Evolutionary conservation across 495 filamentous ascomycete genomes (phyloP).

Genomic region (Amphirosellinia nigrospora): DNA sequence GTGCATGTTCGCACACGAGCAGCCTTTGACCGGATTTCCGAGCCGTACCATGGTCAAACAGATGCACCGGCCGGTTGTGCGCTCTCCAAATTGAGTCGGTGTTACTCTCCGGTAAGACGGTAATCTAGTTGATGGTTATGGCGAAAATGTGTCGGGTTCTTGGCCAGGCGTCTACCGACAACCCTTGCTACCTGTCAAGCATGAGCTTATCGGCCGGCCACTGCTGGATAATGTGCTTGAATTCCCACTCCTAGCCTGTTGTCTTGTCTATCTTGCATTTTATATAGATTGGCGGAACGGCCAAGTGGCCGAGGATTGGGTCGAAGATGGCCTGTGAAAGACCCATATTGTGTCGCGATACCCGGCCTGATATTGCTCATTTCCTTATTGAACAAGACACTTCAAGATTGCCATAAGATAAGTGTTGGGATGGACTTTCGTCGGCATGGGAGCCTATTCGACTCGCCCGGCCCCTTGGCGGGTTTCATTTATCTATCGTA

Average conservation of each 20-base stretch:
- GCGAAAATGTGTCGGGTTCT: slow-evolving; percentile 4
- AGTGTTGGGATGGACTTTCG: background rate
- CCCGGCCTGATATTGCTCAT: background rate
- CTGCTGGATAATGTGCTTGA: background rate
- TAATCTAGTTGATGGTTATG: background rate
- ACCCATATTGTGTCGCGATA: background rate
- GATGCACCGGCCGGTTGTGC: slow-evolving; percentile 1
- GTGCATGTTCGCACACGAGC: slow-evolving; percentile 16
- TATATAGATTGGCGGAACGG: background rate
- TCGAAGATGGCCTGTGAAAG: background rate
- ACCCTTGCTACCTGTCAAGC: background rate
- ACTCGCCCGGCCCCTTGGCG: background rate
- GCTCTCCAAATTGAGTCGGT: background rate
- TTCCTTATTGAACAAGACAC: background rate
- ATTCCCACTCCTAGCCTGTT: background rate
- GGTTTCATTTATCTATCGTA: slow-evolving; percentile 1
- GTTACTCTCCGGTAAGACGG: background rate
- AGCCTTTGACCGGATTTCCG: background rate
- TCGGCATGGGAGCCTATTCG: slow-evolving; percentile 8
- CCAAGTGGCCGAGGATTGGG: background rate
- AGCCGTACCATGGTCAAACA: slow-evolving; percentile 4
- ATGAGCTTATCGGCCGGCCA: background rate
- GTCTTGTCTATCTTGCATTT: background rate
- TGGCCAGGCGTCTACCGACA: background rate
- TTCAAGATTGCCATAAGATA: background rate